phyloP scores from a whole-genome alignment of 2,329 filamentous ascomycete genomes.

The Monilinia polystroma region DNA sequence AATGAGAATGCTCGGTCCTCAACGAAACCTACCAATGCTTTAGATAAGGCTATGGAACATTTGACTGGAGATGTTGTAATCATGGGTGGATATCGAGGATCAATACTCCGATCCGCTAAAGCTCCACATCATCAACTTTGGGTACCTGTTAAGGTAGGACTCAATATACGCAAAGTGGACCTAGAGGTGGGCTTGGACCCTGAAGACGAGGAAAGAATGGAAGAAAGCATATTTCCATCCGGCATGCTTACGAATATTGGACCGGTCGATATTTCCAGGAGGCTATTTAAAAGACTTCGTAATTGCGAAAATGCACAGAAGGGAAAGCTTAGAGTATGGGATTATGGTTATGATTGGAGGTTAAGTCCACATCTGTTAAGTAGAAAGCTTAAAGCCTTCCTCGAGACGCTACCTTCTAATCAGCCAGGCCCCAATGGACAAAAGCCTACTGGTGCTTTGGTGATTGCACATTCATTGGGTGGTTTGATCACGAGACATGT shows the following conservation, averaged over 20 bases:
- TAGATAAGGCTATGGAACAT: constrained; percentile 57
- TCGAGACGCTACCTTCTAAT: constrained; percentile 75
- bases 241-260: constrained; percentile 92
- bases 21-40: constrained; percentile 37
- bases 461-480: constrained; percentile 84
- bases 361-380: constrained; percentile 78
- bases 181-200: constrained; percentile 79
- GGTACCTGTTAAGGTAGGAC: constrained; percentile 89
- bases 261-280: constrained; percentile 82
- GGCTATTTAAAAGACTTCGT: constrained; percentile 74
- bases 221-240: constrained; percentile 76
- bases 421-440: constrained; percentile 45
- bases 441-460: constrained; percentile 66
- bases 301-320: constrained; percentile 70
- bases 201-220: constrained; percentile 81
- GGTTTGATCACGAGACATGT: constrained; percentile 86
- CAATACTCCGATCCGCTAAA: constrained; percentile 80
- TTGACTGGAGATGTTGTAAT: constrained; percentile 84
- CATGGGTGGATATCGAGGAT: constrained; percentile 87
- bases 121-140: constrained; percentile 83
- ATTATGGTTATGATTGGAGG: constrained; percentile 95
- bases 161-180: constrained; percentile 89
- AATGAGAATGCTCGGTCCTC: constrained; percentile 24
- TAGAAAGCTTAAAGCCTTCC: constrained; percentile 66
- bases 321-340: constrained; percentile 75